Evolutionary conservation across 148 eudicot genomes (phyloP).

Genomic region (Dysphania ambrosioides): DNA sequence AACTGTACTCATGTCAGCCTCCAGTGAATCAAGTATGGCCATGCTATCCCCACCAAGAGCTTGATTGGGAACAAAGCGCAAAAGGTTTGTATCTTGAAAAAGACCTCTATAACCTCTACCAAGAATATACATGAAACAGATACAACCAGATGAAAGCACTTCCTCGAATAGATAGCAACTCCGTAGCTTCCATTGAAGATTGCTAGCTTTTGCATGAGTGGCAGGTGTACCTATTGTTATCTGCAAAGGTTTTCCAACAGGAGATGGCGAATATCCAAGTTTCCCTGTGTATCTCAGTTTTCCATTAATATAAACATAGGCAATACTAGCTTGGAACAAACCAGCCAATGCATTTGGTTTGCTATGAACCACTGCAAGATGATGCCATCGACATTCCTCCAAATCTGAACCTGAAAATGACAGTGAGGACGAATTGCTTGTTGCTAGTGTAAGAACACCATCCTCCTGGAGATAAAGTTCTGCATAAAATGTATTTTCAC

Average conservation of each 20-base stretch:
- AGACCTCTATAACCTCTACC: constrained; percentile 99
- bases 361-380: constrained; percentile 96
- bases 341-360: constrained; percentile 99
- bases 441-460: constrained; percentile 83
- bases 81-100: constrained; percentile 85
- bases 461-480: constrained; percentile 93
- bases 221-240: constrained; percentile 88
- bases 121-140: constrained; percentile 96
- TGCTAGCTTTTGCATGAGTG: constrained; percentile 62
- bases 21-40: constrained; percentile 95
- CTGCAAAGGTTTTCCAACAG: constrained; percentile 87
- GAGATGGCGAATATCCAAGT: constrained; percentile 98
- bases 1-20: constrained; percentile 58
- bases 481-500: constrained; percentile 67
- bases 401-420: constrained; percentile 83
- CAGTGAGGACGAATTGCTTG: constrained; percentile 81
- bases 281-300: constrained; percentile 87
- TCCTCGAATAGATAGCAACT: constrained; percentile 97
- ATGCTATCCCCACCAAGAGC: constrained; percentile 98
- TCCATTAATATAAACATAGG: constrained; percentile 88
- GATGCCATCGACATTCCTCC: constrained; percentile 98
- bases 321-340: constrained; percentile 95
- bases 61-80: constrained; percentile 90
- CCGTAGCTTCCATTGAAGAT: constrained; percentile 85
- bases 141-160: constrained; percentile 83